Base-by-base conservation (phyloP, 2,329 filamentous ascomycete species). In the Colletotrichum musae region DNA sequence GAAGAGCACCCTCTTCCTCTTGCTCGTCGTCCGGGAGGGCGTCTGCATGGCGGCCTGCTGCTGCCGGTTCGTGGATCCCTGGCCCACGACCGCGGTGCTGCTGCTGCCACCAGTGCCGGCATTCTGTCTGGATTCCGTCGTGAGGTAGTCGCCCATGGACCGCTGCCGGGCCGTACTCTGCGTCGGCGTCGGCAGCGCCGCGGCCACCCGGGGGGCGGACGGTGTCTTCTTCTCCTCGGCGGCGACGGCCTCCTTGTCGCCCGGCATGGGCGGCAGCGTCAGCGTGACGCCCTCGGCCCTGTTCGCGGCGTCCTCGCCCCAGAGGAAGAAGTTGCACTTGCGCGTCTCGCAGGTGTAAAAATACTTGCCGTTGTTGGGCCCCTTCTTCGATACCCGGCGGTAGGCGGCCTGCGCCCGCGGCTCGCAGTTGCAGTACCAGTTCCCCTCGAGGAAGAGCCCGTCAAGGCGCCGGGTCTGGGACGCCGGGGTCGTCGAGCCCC, bases 311-410 rank as follows among this genome's bases (percentile, higher is more conserved):
- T 77, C 76, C 7, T 85, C 80, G n/a, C 78, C 77, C 80, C 81
- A 86, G 24, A 85, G 72, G 67, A 85, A 87, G 73, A 86, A 84
- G 6, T 73, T 62, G 74, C 85, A 87, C 18, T 48, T 54, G 6
- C 76, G 75, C 7, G 74, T 73, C n/a, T 73, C 66, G 72, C 85
- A 86, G 10, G 76, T 79, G 75, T 80, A 85, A 73, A 84, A 86
- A 58, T 75, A 77, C 58, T 76, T 80, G 26, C 83, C 83, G 52
- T 80, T 76, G 73, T 85, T 85, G 26, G 70, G 71, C 1, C 75
- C 75, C 4, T 79, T 72, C 65, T 82, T 85, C 58, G 77, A 80
- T 36, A 81, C 80, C 58, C 78, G 76, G n/a, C 77, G 75, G 43
- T 77, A 75, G 10, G 73, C 72, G 6, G 83, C 82, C 28, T 73